Conservation (phyloP, 1,284 basidiomycete species). For the Heterobasidion irregulare region DNA sequence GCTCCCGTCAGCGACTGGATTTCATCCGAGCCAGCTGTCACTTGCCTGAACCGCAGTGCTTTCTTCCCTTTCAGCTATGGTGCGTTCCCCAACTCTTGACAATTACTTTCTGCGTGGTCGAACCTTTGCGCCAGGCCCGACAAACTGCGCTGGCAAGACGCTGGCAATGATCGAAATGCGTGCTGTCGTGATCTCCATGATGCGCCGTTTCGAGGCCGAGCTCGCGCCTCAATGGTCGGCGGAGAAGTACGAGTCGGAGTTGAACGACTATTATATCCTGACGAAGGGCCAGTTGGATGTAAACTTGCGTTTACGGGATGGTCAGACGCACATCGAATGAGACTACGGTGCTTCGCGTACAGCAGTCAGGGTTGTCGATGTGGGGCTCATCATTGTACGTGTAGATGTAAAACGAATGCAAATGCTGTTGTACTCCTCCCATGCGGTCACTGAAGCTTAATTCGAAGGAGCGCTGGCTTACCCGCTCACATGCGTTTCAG, state of each 20-base stretch:
- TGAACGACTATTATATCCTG: neutral
- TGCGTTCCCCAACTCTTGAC: conserved; percentile 4
- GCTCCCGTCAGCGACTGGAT: neutral
- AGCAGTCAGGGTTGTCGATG: no score
- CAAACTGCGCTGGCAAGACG: conserved; percentile 24
- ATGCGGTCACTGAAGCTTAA: no score
- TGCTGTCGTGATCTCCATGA: conserved; percentile 17
- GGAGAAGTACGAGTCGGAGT: neutral
- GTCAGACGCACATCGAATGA: neutral
- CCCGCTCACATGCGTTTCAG: no score
- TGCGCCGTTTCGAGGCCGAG: conserved; percentile 19
- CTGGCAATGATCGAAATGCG: conserved; percentile 23
- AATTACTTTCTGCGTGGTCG: neutral
- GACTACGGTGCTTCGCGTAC: no score
- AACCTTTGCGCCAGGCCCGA: conserved; percentile 2
- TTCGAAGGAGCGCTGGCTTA: no score
- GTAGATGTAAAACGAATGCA: no score
- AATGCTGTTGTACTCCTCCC: no score
- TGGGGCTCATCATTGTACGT: no score
- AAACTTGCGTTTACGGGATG: neutral
- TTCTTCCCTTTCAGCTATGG: conserved; percentile 24
- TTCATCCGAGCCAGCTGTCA: neutral
- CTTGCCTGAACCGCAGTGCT: conserved; percentile 13
- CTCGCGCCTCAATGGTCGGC: neutral
- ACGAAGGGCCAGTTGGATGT: neutral